Evolutionary conservation across 768 basidiomycete genomes (phyloP).

Genomic region (Mycena alexandri): DNA sequence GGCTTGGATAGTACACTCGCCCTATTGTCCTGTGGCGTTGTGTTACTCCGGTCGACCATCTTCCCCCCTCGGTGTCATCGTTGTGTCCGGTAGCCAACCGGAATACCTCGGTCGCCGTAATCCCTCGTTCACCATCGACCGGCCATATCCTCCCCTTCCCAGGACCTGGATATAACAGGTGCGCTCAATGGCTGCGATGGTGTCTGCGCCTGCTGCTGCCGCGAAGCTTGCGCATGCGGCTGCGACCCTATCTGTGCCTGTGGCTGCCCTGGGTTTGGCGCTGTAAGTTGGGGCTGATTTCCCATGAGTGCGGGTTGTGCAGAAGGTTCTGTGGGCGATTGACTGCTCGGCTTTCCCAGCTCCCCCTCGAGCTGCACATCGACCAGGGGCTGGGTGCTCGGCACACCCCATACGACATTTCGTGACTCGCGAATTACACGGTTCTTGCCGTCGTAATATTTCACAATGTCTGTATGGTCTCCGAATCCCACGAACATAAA

Average conservation of each 20-base stretch:
- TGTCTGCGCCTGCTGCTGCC: conserved; percentile 18
- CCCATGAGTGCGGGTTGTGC: conserved; percentile 19
- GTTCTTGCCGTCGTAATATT: conserved; percentile 31
- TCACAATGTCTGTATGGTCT: conserved; percentile 22
- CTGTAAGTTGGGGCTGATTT: conserved; percentile 1
- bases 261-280: neutral
- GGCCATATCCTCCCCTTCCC: no score
- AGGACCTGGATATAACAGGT: no score
- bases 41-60: no score
- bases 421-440: conserved; percentile 23
- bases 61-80: no score
- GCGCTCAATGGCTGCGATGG: conserved; percentile 4
- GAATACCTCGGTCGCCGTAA: no score
- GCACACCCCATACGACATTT: conserved; percentile 21
- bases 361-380: conserved; percentile 34
- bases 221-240: conserved; percentile 6
- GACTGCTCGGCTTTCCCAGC: conserved; percentile 15
- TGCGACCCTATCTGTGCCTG: conserved; percentile 17
- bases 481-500: conserved; percentile 34
- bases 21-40: no score
- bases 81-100: no score
- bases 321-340: conserved; percentile 27
- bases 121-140: no score
- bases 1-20: no score
- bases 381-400: conserved; percentile 17